These are phyloP conservation scores for Plasmodium inui DNA, from an alignment of 169 alveolate species.

Conservation along the genomic window DNA sequence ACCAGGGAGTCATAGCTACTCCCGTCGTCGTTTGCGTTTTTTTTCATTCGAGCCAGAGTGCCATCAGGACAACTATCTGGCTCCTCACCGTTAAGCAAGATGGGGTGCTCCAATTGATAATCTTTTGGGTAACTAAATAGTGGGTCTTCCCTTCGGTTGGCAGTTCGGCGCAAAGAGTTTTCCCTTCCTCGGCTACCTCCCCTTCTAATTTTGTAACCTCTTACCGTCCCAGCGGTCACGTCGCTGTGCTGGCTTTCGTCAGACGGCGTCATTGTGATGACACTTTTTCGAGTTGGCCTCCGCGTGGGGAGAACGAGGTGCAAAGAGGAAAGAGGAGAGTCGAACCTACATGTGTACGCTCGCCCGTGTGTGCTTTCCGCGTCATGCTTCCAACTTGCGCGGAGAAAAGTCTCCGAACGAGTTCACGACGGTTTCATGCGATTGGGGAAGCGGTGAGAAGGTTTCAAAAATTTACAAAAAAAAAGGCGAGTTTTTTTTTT, in stretches of 20 bases:
- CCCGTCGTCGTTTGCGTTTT: conserved; percentile 8
- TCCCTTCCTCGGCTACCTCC: background rate
- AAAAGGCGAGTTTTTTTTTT: background rate
- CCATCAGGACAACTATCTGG: background rate
- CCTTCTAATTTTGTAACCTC: conserved; percentile 11
- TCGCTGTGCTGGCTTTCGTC: conserved; percentile 55
- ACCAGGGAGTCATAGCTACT: conserved; percentile 72
- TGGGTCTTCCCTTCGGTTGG: background rate
- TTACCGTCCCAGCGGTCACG: conserved; percentile 30
- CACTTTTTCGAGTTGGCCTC: background rate
- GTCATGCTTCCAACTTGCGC: background rate
- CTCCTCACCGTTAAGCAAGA: background rate
- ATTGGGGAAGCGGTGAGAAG: background rate
- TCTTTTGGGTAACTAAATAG: background rate
- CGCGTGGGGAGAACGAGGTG: background rate
- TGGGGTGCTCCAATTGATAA: background rate
- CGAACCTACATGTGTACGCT: background rate
- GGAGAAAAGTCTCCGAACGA: background rate
- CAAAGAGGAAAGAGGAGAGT: background rate
- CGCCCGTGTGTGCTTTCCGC: background rate
- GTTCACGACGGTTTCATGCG: background rate
- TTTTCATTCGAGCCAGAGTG: background rate
- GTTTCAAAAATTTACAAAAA: background rate
- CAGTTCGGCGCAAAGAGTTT: background rate
- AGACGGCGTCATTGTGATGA: background rate